A percentile compares a stretch with the other conserved stretches of the same genome.
These are phyloP conservation scores for Saccharomycopsis babjevae DNA, from an alignment of 805 yeast genomes.

Conservation along the genomic window DNA sequence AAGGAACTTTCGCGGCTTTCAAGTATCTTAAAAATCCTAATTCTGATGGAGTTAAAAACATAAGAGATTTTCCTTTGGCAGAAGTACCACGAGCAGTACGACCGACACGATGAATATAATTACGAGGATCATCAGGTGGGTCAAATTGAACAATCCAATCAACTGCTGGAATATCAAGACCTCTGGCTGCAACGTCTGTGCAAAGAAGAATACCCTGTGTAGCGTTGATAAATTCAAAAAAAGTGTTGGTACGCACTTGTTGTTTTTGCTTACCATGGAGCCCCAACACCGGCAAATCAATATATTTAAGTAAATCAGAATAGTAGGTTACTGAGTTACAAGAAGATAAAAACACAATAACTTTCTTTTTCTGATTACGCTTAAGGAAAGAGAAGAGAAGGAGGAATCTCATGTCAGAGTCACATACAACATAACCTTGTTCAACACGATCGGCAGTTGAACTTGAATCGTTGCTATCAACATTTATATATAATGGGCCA, in stretches of 20 bases:
- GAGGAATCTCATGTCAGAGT: constrained; percentile 86
- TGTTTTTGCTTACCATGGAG: constrained; percentile 98
- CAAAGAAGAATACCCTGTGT: constrained; percentile 87
- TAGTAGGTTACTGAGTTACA: constrained; percentile 96
- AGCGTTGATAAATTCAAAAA: constrained; percentile 96
- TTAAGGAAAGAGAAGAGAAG: constrained; percentile 86
- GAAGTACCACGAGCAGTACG: constrained; percentile 92
- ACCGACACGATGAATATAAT: constrained; percentile 97
- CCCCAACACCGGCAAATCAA: constrained; percentile 93
- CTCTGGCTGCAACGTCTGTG: constrained; percentile 99
- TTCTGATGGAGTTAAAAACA: constrained; percentile 92
- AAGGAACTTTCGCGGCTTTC: constrained; percentile 94
- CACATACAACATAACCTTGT: constrained; percentile 98
- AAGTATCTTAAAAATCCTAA: constrained; percentile 89
- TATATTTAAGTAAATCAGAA: constrained; percentile 89
- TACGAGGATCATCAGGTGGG: constrained; percentile 99
- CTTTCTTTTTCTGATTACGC: constrained; percentile 82
- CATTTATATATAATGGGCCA: constrained; percentile 91
- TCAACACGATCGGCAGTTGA: constrained; percentile 96
- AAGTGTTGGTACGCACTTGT: constrained; percentile 96
- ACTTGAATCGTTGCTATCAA: constrained; percentile 68
- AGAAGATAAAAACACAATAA: constrained; percentile 90
- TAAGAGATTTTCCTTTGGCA: constrained; percentile 87
- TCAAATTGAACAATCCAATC: constrained; percentile 99
- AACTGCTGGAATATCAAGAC: constrained; percentile 95